Conservation (phyloP, 2,329 filamentous ascomycete species). For the Fusarium fracticaudum region DNA sequence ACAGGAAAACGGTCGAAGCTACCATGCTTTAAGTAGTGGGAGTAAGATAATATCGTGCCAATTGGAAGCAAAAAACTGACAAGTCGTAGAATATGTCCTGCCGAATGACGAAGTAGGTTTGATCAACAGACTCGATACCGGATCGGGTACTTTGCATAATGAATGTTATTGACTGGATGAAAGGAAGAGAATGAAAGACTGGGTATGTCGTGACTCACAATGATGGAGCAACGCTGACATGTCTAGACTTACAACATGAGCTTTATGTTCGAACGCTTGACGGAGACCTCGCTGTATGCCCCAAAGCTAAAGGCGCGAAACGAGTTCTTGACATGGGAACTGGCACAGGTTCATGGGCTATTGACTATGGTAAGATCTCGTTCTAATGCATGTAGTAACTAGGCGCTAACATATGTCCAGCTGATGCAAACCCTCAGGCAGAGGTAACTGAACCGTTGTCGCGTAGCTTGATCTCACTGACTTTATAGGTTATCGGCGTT, state of each 20-base stretch:
- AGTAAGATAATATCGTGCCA: neutral
- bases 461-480: neutral
- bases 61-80: neutral
- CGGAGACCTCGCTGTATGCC: neutral
- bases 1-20: neutral
- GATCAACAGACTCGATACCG: neutral
- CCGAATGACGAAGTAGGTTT: neutral
- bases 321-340: neutral
- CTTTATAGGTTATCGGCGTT: constrained; percentile 16
- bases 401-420: neutral
- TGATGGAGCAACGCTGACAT: neutral
- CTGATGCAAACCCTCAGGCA: neutral
- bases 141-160: neutral
- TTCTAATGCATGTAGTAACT: neutral
- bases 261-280: neutral
- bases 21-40: neutral
- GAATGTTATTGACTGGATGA: neutral
- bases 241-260: neutral
- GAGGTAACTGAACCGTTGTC: neutral
- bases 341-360: neutral
- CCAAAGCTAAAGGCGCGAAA: neutral
- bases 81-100: neutral
- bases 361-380: neutral
- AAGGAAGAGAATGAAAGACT: neutral
- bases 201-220: neutral